Percentiles rank a stretch among this genome's conserved stretches.
phyloP scores from a whole-genome alignment of 306 rosid species.

The Corylus avellana region DNA sequence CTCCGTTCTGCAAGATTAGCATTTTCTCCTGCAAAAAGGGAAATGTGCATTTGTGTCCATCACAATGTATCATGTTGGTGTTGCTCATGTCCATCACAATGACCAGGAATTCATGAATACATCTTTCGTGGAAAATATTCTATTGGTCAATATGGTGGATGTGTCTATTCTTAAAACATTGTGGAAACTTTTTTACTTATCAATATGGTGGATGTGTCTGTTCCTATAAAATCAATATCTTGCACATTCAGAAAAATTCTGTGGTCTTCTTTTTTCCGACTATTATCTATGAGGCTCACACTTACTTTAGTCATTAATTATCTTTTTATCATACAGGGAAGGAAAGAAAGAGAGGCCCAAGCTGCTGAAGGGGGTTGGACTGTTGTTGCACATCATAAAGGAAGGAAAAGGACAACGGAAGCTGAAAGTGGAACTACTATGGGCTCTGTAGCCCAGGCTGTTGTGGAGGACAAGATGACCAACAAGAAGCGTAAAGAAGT shows the following conservation, averaged over 20 bases:
- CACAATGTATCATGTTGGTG: background rate
- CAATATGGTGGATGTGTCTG: background rate
- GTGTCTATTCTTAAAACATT: background rate
- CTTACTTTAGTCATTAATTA: slow-evolving; percentile 4
- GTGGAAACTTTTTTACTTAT: background rate
- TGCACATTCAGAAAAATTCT: background rate
- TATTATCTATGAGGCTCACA: background rate
- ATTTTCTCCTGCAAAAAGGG: background rate
- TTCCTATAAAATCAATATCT: background rate
- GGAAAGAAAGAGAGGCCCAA: slow-evolving; percentile 63
- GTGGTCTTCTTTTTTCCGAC: background rate
- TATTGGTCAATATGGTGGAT: background rate
- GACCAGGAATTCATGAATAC: background rate
- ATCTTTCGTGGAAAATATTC: background rate
- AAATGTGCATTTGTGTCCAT: background rate
- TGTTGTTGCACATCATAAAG: slow-evolving; percentile 78
- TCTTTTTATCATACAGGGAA: slow-evolving; percentile 56
- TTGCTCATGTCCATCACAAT: background rate
- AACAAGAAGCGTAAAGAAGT: slow-evolving; percentile 68
- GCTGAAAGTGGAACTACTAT: slow-evolving; percentile 74
- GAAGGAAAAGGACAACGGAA: slow-evolving; percentile 88
- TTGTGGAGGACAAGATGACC: slow-evolving; percentile 56
- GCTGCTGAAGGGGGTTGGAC: slow-evolving; percentile 92
- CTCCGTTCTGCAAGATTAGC: background rate
- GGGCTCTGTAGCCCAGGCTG: slow-evolving; percentile 82